Evolutionary conservation across 2,329 filamentous ascomycete species (phyloP).

Genomic region (Aspergillus hortae): DNA sequence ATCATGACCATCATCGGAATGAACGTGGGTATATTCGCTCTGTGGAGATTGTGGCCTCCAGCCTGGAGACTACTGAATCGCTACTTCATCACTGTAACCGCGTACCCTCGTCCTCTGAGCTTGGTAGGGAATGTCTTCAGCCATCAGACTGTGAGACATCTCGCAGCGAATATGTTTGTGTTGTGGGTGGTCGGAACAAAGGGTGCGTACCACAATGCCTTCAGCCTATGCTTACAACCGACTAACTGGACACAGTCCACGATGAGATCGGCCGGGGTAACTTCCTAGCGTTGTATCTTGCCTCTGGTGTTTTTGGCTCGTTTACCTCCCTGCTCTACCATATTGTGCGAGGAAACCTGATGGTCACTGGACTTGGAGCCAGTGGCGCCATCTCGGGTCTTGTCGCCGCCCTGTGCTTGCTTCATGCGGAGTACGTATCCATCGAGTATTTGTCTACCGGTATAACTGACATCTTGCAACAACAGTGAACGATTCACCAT

Average conservation of each 20-base stretch:
- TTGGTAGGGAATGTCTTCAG: slow-evolving; percentile 55
- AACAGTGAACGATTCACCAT: slow-evolving; percentile 40
- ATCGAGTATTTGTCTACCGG: background rate
- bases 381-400: slow-evolving; percentile 51
- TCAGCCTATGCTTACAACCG: slow-evolving; percentile 7
- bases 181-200: slow-evolving; percentile 54
- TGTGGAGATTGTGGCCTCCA: slow-evolving; percentile 50
- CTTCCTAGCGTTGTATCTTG: slow-evolving; percentile 52
- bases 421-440: slow-evolving; percentile 41
- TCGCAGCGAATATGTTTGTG: slow-evolving; percentile 52
- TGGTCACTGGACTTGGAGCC: slow-evolving; percentile 48
- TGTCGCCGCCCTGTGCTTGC: slow-evolving; percentile 47
- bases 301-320: slow-evolving; percentile 46
- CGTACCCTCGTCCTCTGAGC: slow-evolving; percentile 51
- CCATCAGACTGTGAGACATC: slow-evolving; percentile 53
- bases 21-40: slow-evolving; percentile 49
- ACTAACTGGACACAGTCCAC: slow-evolving; percentile 38
- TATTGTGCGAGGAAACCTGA: slow-evolving; percentile 42
- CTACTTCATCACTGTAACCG: slow-evolving; percentile 52
- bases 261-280: slow-evolving; percentile 55
- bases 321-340: slow-evolving; percentile 44
- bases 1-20: slow-evolving; percentile 47
- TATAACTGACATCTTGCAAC: background rate
- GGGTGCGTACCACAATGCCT: slow-evolving; percentile 28
- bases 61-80: slow-evolving; percentile 55